A percentile compares a stretch with the other conserved stretches of the same genome.
Evolutionary conservation across 1,284 basidiomycete genomes (phyloP).

Genomic region (Sporisorium reilianum): DNA sequence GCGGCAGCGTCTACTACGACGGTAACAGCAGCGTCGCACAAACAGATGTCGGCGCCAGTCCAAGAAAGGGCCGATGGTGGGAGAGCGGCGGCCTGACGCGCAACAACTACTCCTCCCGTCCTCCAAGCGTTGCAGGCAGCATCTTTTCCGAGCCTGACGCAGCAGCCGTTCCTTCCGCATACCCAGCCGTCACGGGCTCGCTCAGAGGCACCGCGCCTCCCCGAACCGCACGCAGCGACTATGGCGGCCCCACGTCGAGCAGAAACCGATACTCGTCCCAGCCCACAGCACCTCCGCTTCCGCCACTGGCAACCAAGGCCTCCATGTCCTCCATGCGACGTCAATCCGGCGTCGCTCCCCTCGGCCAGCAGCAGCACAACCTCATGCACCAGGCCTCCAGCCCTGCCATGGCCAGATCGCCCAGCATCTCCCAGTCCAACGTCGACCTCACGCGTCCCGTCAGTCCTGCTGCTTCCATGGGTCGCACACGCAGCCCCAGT

Average conservation of each 20-base stretch:
- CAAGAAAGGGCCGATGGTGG: slow-evolving; percentile 57
- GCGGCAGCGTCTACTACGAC: slow-evolving; percentile 47
- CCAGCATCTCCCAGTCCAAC: slow-evolving; percentile 7
- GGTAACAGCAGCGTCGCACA: slow-evolving; percentile 48
- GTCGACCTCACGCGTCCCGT: slow-evolving; percentile 32
- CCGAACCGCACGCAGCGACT: slow-evolving; percentile 50
- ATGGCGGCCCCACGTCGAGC: slow-evolving; percentile 35
- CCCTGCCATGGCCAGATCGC: slow-evolving; percentile 15
- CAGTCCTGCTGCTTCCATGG: slow-evolving; percentile 46
- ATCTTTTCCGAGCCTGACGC: slow-evolving; percentile 63
- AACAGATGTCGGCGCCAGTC: slow-evolving; percentile 25
- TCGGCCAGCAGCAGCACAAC: slow-evolving; percentile 48
- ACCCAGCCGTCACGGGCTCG: slow-evolving; percentile 28
- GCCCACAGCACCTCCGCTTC: slow-evolving; percentile 37
- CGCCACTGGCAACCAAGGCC: slow-evolving; percentile 28
- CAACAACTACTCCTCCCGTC: slow-evolving; percentile 38
- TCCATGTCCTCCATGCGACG: slow-evolving; percentile 32
- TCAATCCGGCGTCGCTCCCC: slow-evolving; percentile 45
- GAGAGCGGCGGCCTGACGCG: slow-evolving; percentile 44
- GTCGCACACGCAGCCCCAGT: slow-evolving; percentile 17
- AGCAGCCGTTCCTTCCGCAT: slow-evolving; percentile 15
- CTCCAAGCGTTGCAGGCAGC: slow-evolving; percentile 58
- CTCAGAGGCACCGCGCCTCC: slow-evolving; percentile 13
- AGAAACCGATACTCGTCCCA: slow-evolving; percentile 24
- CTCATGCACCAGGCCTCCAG: slow-evolving; percentile 43